Evolutionary conservation across 164 flowering plant species (phyloP), one percentile per base, ranked within the genome.

Genomic region (Dillenia turbinata): DNA sequence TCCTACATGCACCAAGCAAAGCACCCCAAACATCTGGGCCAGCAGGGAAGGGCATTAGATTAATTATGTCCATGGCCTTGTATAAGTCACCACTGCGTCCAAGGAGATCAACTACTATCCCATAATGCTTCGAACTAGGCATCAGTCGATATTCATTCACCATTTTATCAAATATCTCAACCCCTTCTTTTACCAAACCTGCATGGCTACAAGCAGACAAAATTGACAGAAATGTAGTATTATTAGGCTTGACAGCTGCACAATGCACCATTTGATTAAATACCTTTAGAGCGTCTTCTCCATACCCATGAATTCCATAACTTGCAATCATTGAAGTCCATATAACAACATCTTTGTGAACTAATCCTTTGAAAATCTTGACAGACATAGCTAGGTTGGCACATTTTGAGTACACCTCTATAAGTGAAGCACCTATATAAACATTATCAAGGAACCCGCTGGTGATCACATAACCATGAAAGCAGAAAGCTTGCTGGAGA

Each of bases 281-380:
- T n/a, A 63, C 47, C 22, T 56, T 44, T n/a, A 86, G 40, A 10
- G 91, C 78, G 63, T 83, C 80, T 49, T 13, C 15, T 10, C 80
- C 86, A 50, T 49, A 68, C 40, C 88, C 88, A 65, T 86, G 83
- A 62, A 80, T 50, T 60, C 83, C 85, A 67, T 75, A 80, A 26
- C 66, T 84, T 44, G 77, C 78, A 61, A 86, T 73, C 79, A 86
- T 80, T 7, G 85, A 70, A 58, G 80, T 84, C 88, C 86, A 86
- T 24, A 76, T 63, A 8, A 83, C 78, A 33, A 78, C 76, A 60
- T 85, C 86, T 66, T 59, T 81, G 15, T 72, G 65, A 8, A 7
- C 52, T 46, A 64, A 52, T 26, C 57, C 56, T 12, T 69, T 62
- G 56, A 83, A 83, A 47, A 85, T 64, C 60, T 57, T 63, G 22